Percentiles rank a stretch among this genome's conserved stretches.
Evolutionary conservation across 345 rosid genomes (phyloP).

Genomic region (Ricinus communis): DNA sequence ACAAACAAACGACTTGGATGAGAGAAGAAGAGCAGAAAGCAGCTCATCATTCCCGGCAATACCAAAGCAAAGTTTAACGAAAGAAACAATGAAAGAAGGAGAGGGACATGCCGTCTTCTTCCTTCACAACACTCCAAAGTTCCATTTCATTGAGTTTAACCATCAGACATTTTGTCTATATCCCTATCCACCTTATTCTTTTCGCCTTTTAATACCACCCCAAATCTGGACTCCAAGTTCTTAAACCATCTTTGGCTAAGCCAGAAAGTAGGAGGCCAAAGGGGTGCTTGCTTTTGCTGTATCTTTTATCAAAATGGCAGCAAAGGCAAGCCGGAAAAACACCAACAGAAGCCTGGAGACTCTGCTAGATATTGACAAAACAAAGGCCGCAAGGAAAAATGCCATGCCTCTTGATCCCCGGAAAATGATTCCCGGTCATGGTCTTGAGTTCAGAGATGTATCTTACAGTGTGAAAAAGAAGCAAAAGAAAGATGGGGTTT

Average conservation of each 20-base stretch:
- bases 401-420: conserved; percentile 1
- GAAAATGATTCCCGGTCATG: conserved; percentile 47
- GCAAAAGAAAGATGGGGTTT: conserved; percentile 53
- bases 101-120: neutral
- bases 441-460: conserved; percentile 54
- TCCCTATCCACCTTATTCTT: neutral
- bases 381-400: conserved; percentile 4
- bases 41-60: conserved; percentile 9
- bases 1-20: neutral
- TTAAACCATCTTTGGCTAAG: neutral
- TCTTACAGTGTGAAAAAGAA: conserved; percentile 60
- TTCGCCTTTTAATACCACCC: neutral
- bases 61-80: conserved; percentile 33
- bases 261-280: neutral
- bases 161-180: conserved; percentile 1
- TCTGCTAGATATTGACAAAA: conserved; percentile 45
- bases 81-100: conserved; percentile 15
- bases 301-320: conserved; percentile 26
- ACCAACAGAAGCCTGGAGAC: conserved; percentile 45
- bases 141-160: conserved; percentile 12
- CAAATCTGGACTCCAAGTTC: neutral
- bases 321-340: conserved; percentile 12
- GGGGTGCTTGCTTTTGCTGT: neutral
- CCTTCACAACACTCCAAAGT: neutral
- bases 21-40: neutral